A percentile compares a stretch with the other conserved stretches of the same genome.
Conservation (phyloP, 257 asterid genomes). For the Linaria vulgaris region DNA sequence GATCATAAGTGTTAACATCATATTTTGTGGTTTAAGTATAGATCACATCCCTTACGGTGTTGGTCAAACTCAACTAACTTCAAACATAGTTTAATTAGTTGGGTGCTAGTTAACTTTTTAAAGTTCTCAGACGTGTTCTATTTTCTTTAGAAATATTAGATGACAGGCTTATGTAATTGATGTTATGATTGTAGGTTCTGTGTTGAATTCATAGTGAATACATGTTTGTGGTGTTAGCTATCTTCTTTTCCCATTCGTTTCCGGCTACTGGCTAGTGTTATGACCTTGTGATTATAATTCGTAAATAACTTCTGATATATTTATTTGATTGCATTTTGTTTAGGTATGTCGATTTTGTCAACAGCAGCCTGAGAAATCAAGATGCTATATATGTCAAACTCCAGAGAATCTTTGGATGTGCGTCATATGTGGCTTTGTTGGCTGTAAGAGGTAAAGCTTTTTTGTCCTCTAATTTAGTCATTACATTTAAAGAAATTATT, state of each 20-base stretch:
- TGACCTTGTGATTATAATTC: slow-evolving; percentile 9
- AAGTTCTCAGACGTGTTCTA: neutral
- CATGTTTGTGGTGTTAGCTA: slow-evolving; percentile 10
- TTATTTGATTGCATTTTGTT: slow-evolving; percentile 29
- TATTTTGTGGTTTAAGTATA: neutral
- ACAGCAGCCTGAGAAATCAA: slow-evolving; percentile 95
- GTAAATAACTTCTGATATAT: slow-evolving; percentile 24
- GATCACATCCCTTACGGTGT: neutral
- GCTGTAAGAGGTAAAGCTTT: slow-evolving; percentile 76
- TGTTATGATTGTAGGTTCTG: slow-evolving; percentile 9
- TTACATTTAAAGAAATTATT: slow-evolving; percentile 15
- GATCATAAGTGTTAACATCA: slow-evolving; percentile 6
- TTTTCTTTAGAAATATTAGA: slow-evolving; percentile 10
- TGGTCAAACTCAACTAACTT: neutral
- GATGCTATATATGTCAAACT: slow-evolving; percentile 76
- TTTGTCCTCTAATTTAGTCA: slow-evolving; percentile 17
- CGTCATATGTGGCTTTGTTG: slow-evolving; percentile 87
- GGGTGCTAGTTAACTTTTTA: neutral
- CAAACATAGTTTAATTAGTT: neutral
- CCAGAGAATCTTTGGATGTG: slow-evolving; percentile 99
- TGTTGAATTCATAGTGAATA: neutral
- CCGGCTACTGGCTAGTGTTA: slow-evolving; percentile 18
- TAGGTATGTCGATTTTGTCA: slow-evolving; percentile 99
- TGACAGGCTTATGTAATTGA: neutral
- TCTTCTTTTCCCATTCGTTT: slow-evolving; percentile 13